A percentile compares a stretch with the other conserved stretches of the same genome.
Conservation (phyloP, 2,329 filamentous ascomycete genomes). For the Mollisiaceae sp. region DNA sequence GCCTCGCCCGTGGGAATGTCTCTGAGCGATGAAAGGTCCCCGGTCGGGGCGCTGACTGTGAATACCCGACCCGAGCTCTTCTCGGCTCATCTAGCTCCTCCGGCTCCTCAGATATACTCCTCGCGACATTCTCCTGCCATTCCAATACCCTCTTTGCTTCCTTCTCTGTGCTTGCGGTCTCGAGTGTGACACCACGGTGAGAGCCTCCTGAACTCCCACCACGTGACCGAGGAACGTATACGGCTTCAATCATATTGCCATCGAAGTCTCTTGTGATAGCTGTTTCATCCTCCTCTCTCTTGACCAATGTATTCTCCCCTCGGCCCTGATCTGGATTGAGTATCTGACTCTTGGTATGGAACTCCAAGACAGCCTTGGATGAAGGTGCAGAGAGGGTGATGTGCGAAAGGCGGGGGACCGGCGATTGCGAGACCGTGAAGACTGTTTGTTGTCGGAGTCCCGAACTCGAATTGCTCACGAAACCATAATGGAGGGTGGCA, state of each 20-base stretch:
- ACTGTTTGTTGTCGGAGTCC: slow-evolving; percentile 26
- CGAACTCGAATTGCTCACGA: slow-evolving; percentile 45
- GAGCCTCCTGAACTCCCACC: neutral
- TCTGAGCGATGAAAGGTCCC: neutral
- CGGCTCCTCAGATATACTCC: slow-evolving; percentile 29
- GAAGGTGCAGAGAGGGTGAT: slow-evolving; percentile 64
- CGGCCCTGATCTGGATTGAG: slow-evolving; percentile 14
- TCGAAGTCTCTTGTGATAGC: slow-evolving; percentile 76
- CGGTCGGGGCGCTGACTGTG: slow-evolving; percentile 1
- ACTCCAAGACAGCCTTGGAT: slow-evolving; percentile 68
- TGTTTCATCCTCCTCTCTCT: slow-evolving; percentile 23
- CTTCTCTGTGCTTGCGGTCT: slow-evolving; percentile 39
- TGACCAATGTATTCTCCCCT: slow-evolving; percentile 20
- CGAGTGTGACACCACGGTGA: slow-evolving; percentile 17
- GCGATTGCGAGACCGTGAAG: slow-evolving; percentile 52
- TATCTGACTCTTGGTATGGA: slow-evolving; percentile 60
- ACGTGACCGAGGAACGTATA: slow-evolving; percentile 43
- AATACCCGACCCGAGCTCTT: neutral
- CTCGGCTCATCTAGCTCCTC: neutral
- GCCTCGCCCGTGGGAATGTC: slow-evolving; percentile 9
- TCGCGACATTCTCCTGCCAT: slow-evolving; percentile 49
- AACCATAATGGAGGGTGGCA: slow-evolving; percentile 44
- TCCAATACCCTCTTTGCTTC: slow-evolving; percentile 48
- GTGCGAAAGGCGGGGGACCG: slow-evolving; percentile 54
- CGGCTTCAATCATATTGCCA: slow-evolving; percentile 82